Evolutionary conservation across 805 yeast genomes (phyloP).

Genomic region (Barnettozyma californica): DNA sequence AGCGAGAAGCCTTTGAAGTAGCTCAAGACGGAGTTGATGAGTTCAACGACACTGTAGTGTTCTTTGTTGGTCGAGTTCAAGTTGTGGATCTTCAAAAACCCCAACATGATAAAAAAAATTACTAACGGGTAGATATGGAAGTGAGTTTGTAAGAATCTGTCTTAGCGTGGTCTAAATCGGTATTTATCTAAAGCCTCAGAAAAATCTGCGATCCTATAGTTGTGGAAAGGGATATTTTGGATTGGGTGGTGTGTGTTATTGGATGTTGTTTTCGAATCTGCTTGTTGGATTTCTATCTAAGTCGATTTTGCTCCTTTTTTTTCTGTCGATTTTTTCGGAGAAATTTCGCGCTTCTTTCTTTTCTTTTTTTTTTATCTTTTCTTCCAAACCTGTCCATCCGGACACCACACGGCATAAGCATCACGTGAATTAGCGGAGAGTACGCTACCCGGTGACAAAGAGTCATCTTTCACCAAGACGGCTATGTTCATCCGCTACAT

Average conservation of each 20-base stretch:
- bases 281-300: background rate
- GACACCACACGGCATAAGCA: conserved; percentile 1
- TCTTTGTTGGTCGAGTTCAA: conserved; percentile 1
- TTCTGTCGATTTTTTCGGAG: background rate
- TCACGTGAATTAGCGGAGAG: background rate
- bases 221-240: no score
- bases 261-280: no score
- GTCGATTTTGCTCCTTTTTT: background rate
- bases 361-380: background rate
- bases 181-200: no score
- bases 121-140: background rate
- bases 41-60: conserved; percentile 1
- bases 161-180: no score
- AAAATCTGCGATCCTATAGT: no score
- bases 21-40: conserved; percentile 5
- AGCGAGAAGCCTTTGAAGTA: conserved; percentile 15
- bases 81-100: conserved; percentile 7
- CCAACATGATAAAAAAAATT: conserved; percentile 9
- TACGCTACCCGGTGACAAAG: background rate
- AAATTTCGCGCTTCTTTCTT: background rate
- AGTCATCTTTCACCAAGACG: background rate
- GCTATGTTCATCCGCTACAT: no score
- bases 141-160: no score
- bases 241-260: no score
- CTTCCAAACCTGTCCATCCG: background rate